Evolutionary conservation across 768 basidiomycete genomes (phyloP), one percentile per base, ranked within the genome.

Genomic region (Astraeus odoratus): DNA sequence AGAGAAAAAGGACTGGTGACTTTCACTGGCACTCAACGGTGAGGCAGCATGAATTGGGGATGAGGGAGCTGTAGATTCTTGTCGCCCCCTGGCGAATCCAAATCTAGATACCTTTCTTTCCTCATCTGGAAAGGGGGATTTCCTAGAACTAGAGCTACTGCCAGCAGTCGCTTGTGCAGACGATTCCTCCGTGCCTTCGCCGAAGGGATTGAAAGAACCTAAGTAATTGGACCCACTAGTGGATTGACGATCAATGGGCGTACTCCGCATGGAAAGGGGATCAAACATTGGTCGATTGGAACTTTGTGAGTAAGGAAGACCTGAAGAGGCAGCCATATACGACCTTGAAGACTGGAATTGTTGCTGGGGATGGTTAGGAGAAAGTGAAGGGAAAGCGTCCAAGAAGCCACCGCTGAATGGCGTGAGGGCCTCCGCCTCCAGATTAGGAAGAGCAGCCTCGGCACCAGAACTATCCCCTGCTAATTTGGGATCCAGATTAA

Each of bases 131-230:
- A 77, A 53, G 0, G 73, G 66, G 8, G 74, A 68, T 23, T 61
- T 63, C 40, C 57, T 46, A n/a, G 51, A 55, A 39, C 59, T 51
- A n/a, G 69, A 62, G 31, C 68, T 51, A 58, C 50, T 37, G 48
- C 46, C 54, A 51, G 22, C 49, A 54, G 47, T 55, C 20, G 58
- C 50, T 15, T 55, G 60, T 16, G 68, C 54, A 19, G 57, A 49
- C n/a, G 63, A 51, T 9, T 80, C 79, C 10, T 84, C 80, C 16
- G 49, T 61, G 10, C 57, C 51, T 45, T 89, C 85, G 8, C 77
- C 80, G 53, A 91, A 91, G 0, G 88, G 88, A 61, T 91, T 83
- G 58, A 90, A 89, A 3, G 83, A 78, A 0, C 86, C 86, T 3
- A 78, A 69, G 56, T 89, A 89, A 51, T 71, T 73, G 3, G 75